Evolutionary conservation across 2,329 filamentous ascomycete species (phyloP).

Genomic region (Myriosclerotinia duriaeana): DNA sequence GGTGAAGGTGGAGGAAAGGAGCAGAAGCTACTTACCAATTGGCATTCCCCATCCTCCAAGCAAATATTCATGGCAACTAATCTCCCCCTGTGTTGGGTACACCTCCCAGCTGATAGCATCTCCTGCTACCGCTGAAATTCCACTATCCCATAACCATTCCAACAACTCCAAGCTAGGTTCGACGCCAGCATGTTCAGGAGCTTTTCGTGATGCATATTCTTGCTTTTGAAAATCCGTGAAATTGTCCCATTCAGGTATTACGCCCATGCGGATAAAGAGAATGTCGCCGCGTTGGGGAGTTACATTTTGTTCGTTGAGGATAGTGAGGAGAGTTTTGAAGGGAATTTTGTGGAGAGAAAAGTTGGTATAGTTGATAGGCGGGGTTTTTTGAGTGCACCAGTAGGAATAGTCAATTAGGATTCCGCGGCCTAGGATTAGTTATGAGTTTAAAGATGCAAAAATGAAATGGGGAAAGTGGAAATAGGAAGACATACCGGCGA

Average conservation of each 20-base stretch:
- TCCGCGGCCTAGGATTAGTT: slow-evolving; percentile 45
- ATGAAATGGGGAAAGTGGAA: neutral
- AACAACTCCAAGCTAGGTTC: slow-evolving; percentile 15
- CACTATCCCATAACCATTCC: slow-evolving; percentile 18
- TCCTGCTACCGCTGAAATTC: slow-evolving; percentile 10
- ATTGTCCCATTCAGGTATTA: slow-evolving; percentile 39
- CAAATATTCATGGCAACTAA: slow-evolving; percentile 19
- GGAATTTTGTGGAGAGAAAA: slow-evolving; percentile 45
- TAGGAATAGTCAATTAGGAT: slow-evolving; percentile 51
- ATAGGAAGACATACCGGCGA: slow-evolving; percentile 40
- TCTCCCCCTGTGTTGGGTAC: neutral
- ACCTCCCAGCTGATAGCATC: slow-evolving; percentile 21
- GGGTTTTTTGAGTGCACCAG: slow-evolving; percentile 56
- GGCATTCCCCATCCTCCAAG: slow-evolving; percentile 21
- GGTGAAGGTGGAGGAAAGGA: neutral
- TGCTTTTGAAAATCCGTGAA: slow-evolving; percentile 27
- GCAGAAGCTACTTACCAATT: slow-evolving; percentile 30
- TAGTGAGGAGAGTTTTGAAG: slow-evolving; percentile 39
- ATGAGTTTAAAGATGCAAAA: neutral
- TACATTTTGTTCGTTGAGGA: slow-evolving; percentile 42
- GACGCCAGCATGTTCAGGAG: slow-evolving; percentile 14
- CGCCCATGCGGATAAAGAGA: slow-evolving; percentile 44
- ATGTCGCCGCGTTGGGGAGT: slow-evolving; percentile 43
- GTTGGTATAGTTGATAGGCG: slow-evolving; percentile 52
- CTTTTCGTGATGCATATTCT: slow-evolving; percentile 1